These are phyloP conservation scores for Plasmodium gonderi DNA, from an alignment of 169 alveolate genomes.

Conservation along the genomic window DNA sequence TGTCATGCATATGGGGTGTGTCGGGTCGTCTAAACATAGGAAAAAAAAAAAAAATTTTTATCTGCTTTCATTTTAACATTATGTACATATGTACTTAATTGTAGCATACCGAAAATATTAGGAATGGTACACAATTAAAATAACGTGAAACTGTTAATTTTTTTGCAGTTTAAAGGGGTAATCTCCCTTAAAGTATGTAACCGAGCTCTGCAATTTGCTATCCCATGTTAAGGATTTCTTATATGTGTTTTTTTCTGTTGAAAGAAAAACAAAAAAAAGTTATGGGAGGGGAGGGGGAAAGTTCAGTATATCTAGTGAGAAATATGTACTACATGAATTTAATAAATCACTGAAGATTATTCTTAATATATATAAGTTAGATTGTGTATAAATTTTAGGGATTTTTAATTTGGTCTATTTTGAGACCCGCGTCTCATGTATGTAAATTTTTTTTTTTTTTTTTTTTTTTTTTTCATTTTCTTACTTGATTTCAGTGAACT, in stretches of 20 bases:
- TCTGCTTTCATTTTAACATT: background rate
- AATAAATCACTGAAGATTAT: too few relatives aligned
- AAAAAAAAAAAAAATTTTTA: background rate
- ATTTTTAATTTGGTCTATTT: background rate
- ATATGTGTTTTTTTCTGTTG: slow-evolving; percentile 36
- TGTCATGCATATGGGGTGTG: too few relatives aligned
- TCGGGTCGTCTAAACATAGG: too few relatives aligned
- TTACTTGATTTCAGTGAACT: slow-evolving; percentile 71
- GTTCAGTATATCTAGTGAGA: too few relatives aligned
- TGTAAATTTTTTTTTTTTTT: background rate
- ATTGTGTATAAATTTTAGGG: background rate
- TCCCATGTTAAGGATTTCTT: slow-evolving; percentile 75
- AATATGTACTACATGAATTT: too few relatives aligned
- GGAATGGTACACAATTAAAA: background rate
- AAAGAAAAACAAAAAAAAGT: background rate
- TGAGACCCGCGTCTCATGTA: background rate
- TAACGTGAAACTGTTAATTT: background rate
- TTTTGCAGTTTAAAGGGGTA: slow-evolving; percentile 35
- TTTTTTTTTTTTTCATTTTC: background rate
- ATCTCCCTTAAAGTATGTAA: slow-evolving; percentile 71
- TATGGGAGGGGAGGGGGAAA: too few relatives aligned
- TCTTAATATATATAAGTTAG: too few relatives aligned
- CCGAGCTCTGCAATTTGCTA: slow-evolving; percentile 59
- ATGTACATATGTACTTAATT: background rate
- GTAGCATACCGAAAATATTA: background rate